These are phyloP conservation scores for Zoysia matrella DNA, from an alignment of 202 grass and related monocot genomes.

Conservation along the genomic window DNA sequence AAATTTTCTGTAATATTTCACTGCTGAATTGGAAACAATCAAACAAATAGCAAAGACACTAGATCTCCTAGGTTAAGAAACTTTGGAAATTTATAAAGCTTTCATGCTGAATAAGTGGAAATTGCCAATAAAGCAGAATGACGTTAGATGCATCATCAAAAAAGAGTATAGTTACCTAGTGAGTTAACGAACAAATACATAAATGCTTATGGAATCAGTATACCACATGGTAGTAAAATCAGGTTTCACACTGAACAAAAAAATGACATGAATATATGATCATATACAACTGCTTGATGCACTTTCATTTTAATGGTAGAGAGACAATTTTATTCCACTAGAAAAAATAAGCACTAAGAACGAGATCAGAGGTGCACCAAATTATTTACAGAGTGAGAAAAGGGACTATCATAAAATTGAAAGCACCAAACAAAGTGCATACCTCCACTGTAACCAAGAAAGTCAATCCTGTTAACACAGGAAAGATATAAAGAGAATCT, in stretches of 20 bases:
- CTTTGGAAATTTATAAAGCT: background rate
- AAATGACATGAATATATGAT: constrained; percentile 2
- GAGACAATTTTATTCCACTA: constrained; percentile 2
- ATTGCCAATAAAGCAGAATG: constrained; percentile 24
- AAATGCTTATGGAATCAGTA: background rate
- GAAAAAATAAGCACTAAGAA: constrained; percentile 20
- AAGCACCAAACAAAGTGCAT: constrained; percentile 26
- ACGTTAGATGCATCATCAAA: constrained; percentile 26
- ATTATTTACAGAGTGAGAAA: constrained; percentile 24
- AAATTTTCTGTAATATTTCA: constrained; percentile 17
- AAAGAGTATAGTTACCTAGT: background rate
- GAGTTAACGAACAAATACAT: constrained; percentile 5
- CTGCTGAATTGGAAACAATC: background rate
- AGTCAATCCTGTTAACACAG: constrained; percentile 59
- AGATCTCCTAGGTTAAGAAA: constrained; percentile 23
- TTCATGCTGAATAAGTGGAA: background rate
- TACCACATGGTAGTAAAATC: constrained; percentile 25
- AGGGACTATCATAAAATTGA: constrained; percentile 7
- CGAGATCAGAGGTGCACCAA: constrained; percentile 7
- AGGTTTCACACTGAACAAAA: background rate
- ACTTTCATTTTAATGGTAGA: background rate
- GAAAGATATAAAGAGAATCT: constrained; percentile 65
- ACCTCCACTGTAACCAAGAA: constrained; percentile 72
- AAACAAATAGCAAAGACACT: constrained; percentile 30
- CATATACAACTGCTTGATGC: background rate